Evolutionary conservation across 768 basidiomycete species (phyloP).

Genomic region (Hortiboletus campestris): DNA sequence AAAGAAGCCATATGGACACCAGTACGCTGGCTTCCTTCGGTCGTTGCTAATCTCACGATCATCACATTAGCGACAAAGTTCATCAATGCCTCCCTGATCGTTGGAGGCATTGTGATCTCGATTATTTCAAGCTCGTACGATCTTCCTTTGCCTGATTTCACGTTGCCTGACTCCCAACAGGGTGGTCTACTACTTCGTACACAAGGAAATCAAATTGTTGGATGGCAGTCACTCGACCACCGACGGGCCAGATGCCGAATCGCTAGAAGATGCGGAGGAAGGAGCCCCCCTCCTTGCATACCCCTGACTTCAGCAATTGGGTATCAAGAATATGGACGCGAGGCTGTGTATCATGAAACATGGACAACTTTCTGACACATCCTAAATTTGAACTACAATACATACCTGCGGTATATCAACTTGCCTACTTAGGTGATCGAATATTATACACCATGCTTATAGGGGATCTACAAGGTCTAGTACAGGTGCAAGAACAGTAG

Average conservation of each 20-base stretch:
- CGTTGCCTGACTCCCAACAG: slow-evolving; percentile 36
- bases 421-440: background rate
- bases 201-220: slow-evolving; percentile 56
- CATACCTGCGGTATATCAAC: background rate
- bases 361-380: background rate
- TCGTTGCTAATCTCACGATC: slow-evolving; percentile 8
- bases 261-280: slow-evolving; percentile 59
- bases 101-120: slow-evolving; percentile 57
- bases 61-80: slow-evolving; percentile 54
- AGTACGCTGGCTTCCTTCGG: slow-evolving; percentile 39
- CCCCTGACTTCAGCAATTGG: background rate
- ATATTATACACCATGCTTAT: slow-evolving; percentile 4
- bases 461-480: slow-evolving; percentile 34
- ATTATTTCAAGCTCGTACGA: slow-evolving; percentile 66
- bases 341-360: background rate
- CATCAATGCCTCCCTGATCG: slow-evolving; percentile 59
- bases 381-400: background rate
- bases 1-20: slow-evolving; percentile 72
- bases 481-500: slow-evolving; percentile 94
- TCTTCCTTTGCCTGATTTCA: slow-evolving; percentile 4
- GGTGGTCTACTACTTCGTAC: slow-evolving; percentile 63
- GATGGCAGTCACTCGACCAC: slow-evolving; percentile 47
- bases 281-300: slow-evolving; percentile 48
- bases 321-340: background rate
- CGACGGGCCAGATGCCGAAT: slow-evolving; percentile 57